phyloP scores from a whole-genome alignment of 2,329 filamentous ascomycete species.

The Incumbomyces lentus region DNA sequence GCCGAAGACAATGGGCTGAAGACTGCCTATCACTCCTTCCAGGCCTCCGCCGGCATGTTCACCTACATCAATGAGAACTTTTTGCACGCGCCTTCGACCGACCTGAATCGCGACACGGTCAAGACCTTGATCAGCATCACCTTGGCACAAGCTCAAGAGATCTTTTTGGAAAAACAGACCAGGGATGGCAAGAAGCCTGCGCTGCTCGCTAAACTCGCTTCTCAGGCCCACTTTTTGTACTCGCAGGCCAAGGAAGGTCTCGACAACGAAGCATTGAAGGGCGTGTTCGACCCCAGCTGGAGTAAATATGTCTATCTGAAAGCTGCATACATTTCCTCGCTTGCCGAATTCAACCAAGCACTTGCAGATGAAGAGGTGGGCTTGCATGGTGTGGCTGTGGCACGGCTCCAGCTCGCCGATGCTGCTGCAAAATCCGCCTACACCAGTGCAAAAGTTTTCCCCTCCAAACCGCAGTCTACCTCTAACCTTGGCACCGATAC shows the following conservation, averaged over 20 bases:
- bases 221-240: conserved; percentile 82
- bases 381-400: conserved; percentile 74
- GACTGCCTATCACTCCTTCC: conserved; percentile 94
- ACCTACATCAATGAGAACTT: conserved; percentile 99
- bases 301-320: conserved; percentile 62
- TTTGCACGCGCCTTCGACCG: conserved; percentile 89
- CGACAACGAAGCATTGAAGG: conserved; percentile 83
- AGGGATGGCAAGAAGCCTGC: conserved; percentile 86
- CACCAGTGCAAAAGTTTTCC: conserved; percentile 67
- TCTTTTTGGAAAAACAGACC: conserved; percentile 94
- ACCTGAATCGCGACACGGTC: conserved; percentile 88
- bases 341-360: conserved; percentile 90
- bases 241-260: conserved; percentile 77
- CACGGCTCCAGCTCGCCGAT: conserved; percentile 73
- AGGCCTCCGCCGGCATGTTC: conserved; percentile 97
- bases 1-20: conserved; percentile 89
- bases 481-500: conserved; percentile 79
- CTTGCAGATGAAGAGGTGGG: conserved; percentile 82
- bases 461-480: conserved; percentile 63
- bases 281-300: conserved; percentile 93
- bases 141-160: conserved; percentile 91
- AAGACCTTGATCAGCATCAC: conserved; percentile 88
- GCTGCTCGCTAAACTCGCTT: conserved; percentile 81
- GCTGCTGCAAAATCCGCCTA: conserved; percentile 66
- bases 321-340: conserved; percentile 67